Evolutionary conservation across 768 basidiomycete species (phyloP).

Genomic region (Mycena rosella): DNA sequence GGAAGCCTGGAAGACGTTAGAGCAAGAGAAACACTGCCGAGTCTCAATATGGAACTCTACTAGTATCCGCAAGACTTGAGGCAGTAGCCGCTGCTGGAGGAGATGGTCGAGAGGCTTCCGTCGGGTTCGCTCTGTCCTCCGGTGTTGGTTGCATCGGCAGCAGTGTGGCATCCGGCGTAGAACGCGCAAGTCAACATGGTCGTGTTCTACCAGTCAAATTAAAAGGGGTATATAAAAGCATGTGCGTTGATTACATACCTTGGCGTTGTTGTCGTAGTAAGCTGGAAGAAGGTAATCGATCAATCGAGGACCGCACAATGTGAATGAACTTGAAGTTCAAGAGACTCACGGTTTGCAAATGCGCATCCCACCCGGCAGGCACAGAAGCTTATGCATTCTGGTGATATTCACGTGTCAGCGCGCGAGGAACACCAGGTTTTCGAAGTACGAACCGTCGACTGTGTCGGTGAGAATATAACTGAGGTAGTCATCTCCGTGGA

Average conservation of each 20-base stretch:
- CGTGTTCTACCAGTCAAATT: neutral
- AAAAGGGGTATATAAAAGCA: no score
- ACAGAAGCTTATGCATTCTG: constrained; percentile 32
- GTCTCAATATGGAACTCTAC: no score
- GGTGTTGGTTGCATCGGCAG: constrained; percentile 31
- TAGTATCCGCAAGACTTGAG: neutral
- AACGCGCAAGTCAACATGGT: constrained; percentile 29
- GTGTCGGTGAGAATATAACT: constrained; percentile 30
- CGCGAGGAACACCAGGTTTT: neutral
- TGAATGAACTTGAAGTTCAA: no score
- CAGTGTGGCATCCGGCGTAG: constrained; percentile 30
- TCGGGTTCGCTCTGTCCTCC: constrained; percentile 34
- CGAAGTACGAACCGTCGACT: constrained; percentile 23
- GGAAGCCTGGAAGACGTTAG: no score
- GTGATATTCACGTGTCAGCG: neutral
- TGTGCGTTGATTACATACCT: no score
- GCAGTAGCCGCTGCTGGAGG: constrained; percentile 30
- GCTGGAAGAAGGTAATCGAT: no score
- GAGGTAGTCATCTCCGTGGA: constrained; percentile 29
- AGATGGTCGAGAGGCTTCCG: constrained; percentile 26
- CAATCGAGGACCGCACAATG: no score
- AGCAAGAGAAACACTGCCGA: no score
- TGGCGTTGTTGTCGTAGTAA: no score
- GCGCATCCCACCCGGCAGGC: constrained; percentile 27
- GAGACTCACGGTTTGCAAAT: constrained; percentile 25